Evolutionary conservation across 495 filamentous ascomycete species (phyloP), one percentile per base, ranked within the genome.

Genomic region (Articulospora tetracladia): DNA sequence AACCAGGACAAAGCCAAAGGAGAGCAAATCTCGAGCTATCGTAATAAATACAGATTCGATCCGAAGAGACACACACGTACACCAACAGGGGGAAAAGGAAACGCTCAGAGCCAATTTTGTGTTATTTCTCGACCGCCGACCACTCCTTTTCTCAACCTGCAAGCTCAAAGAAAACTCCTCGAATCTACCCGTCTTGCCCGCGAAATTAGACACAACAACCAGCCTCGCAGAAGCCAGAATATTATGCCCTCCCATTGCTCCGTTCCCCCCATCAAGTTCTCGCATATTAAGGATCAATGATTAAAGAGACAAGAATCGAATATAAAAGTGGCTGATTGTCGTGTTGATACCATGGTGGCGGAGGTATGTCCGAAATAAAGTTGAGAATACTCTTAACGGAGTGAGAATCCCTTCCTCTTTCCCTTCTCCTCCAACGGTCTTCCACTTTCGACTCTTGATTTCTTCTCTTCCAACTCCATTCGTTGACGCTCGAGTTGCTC

Each of bases 401-500:
- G 86, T 52, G 94, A 98, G 83, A 98, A 98, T 48, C 94, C 94
- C 89, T 98, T 98, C 78, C 90, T 83, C 80, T 86, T 89, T 77
- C 90, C 89, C 81, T 97, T 93, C 79, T 97, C 91, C 80, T 98
- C 94, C 80, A 98, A 76, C 58, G 95, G 95, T 67, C 93, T 80
- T 68, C 94, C 94, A 69, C 83, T 96, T 76, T 98, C 94, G 77
- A 98, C 77, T 63, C 94, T 85, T 54, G 79, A 65, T 78, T 97
- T 98, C 88, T 98, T 98, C 73, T 98, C 94, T 70, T 98, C 94
- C 67, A 98, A 83, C 73, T 98, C 94, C 72, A 82, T 71, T 71
- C 92, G 87, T 78, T 98, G 95, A 61, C 91, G 83, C 68, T 98
- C 95, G 60, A 98, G 84, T 76, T 98, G 93, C 66, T 98, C 94